Evolutionary conservation across 306 rosid species (phyloP).

Genomic region (Dalbergia oliveri): DNA sequence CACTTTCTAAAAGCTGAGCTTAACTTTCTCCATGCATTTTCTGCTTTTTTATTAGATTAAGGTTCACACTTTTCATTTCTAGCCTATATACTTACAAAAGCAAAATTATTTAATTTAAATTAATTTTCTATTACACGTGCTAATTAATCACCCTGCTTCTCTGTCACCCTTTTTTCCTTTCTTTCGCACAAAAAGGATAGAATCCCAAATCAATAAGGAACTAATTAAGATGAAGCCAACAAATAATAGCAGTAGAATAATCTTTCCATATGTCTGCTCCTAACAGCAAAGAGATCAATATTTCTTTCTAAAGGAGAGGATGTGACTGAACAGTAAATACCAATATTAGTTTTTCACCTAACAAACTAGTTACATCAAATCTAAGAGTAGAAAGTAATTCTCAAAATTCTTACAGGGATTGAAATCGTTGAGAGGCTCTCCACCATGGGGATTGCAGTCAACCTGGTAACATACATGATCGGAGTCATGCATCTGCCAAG

Average conservation of each 20-base stretch:
- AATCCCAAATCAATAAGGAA: not conserved
- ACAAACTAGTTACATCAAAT: not conserved
- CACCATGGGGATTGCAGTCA: conserved; percentile 93
- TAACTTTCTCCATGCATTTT: conserved; percentile 32
- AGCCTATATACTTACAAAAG: not conserved
- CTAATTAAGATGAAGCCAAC: not conserved
- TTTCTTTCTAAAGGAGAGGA: not conserved
- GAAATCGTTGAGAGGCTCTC: conserved; percentile 93
- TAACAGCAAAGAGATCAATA: not conserved
- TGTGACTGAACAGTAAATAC: not conserved
- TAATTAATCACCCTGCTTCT: conserved; percentile 20
- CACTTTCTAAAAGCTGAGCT: conserved; percentile 40
- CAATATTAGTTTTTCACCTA: not conserved
- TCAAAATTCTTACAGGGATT: conserved; percentile 60
- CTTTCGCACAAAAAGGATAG: not conserved
- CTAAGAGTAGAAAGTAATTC: conserved; percentile 9
- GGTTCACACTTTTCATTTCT: conserved; percentile 43
- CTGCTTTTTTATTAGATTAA: conserved; percentile 10
- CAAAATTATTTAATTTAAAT: conserved; percentile 14
- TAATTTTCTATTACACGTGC: not conserved
- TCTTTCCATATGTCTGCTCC: not conserved
- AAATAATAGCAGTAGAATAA: not conserved
- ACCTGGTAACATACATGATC: conserved; percentile 85
- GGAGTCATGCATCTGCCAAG: conserved; percentile 93
- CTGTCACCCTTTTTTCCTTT: not conserved